Evolutionary conservation across 1,139 yeast genomes (phyloP), one percentile per base, ranked within the genome.

Genomic region (Debaryomyces coudertii): DNA sequence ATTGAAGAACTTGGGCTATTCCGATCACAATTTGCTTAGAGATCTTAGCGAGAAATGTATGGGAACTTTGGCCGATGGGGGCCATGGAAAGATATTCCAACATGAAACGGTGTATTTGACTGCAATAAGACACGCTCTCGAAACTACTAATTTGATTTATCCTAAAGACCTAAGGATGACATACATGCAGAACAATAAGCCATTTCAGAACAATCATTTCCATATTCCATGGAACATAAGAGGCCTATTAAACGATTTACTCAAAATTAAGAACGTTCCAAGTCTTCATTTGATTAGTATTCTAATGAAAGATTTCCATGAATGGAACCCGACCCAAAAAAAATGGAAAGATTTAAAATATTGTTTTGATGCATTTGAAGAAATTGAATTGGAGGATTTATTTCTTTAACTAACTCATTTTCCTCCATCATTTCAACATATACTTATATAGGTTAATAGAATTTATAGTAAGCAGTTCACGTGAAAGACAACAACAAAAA

Each of bases 301-400:
- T 18, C 57, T 80, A 28, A 47, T 76, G 12, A 46, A 47, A 5
- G 68, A 67, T 33, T 79, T 61, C 53, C 52, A 57, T 7, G 40
- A 49, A 0, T 79, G 84, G 84, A 68, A 68, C 5, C 77, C 80
- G 0, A 56, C 58, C 11, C 53, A 58, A 2, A 64, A 66, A 40
- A 58, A 50, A 7, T 69, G 73, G 72, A 69, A 67, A 41, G 83
- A 78, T 14, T 51, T 78, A 38, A 70, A 69, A 51, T 68, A 65
- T 48, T 63, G 70, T 33, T 62, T 74, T 23, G 71, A 70, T 38
- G 76, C 71, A 3, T 58, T 75, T 22, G 68, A 62, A 15, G 71
- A 67, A 11, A 52, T 67, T 31, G 66, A 61, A 22, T 36, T 65
- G 7, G 72, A 69, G 41, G 79, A 73, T 14, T 56, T 73, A 28